Evolutionary conservation across 257 asterid species (phyloP).

Genomic region (Penstemon newberryi): DNA sequence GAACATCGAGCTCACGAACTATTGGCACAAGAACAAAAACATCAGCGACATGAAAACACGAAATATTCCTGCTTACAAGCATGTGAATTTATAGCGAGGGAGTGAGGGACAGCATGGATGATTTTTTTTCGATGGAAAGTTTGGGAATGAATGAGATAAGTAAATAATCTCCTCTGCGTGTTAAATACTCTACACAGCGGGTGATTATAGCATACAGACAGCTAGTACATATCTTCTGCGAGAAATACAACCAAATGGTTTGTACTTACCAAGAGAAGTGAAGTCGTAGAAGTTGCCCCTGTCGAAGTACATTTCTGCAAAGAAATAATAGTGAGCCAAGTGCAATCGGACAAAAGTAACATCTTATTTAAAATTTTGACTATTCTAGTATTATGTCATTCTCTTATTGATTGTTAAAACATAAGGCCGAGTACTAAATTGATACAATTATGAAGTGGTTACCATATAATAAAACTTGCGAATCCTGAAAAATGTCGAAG

Average conservation of each 20-base stretch:
- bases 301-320: conserved; percentile 64
- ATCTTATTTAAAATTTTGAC: neutral
- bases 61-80: neutral
- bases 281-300: conserved; percentile 68
- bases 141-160: neutral
- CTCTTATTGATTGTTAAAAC: neutral
- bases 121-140: neutral
- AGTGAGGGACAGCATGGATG: conserved; percentile 2
- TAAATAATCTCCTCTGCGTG: neutral
- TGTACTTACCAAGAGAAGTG: conserved; percentile 60
- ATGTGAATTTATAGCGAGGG: conserved; percentile 6
- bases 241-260: neutral
- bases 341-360: neutral
- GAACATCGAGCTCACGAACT: conserved; percentile 88
- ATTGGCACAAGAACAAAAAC: conserved; percentile 22
- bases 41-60: neutral
- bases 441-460: conserved; percentile 17
- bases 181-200: neutral
- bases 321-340: conserved; percentile 11
- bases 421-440: neutral
- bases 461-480: neutral
- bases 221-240: conserved; percentile 1
- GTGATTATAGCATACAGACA: conserved; percentile 3
- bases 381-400: neutral
- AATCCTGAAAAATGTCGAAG: conserved; percentile 12